Evolutionary conservation across 192 early-diverging fungal species (phyloP), one percentile per base, ranked within the genome.

Genomic region (Coemansia sp.): DNA sequence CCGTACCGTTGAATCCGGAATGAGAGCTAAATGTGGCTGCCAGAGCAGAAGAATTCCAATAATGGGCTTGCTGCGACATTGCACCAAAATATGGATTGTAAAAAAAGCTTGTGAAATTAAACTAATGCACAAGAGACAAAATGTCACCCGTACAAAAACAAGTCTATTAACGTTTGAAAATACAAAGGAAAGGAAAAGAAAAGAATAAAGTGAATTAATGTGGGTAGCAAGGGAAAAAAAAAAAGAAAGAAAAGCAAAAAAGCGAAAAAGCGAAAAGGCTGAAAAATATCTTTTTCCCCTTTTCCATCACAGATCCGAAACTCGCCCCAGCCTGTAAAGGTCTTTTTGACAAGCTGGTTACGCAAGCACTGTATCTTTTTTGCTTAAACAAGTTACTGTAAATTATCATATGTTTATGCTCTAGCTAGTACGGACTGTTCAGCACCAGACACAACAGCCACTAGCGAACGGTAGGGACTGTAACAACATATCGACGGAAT

Each of bases 11-110:
- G 40, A 79, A 67, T 2, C 76, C 76, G 12, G 75, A 20, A 51
- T 65, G 61, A 5, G 76, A 73, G 71, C 71, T 73, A 51, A 79
- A 73, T 45, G 76, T 79, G 21, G 76, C 67, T 1, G 76, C 76
- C 63, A 79, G 35, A 16, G 76, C 66, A 42, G 76, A 73, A 7
- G 76, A 71, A 60, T 79, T 79, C 71, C 71, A 73, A 26, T 73
- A 73, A 26, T 73, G 76, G 34, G 71, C 61, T 43, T 79, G 77
- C 58, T 79, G 77, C 34, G 77, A 79, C 77, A 79, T 79, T 69
- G 25, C n/a, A 40, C 55, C 25, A 37, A n/a, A 51, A 39, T 21
- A 43, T 1, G 18, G 40, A 18, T 43, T 43, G 40, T 43, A 18
- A 43, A 18, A n/a, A 43, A 18, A 18, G 40, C 4, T 18, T 18